A percentile compares a stretch with the other conserved stretches of the same genome.
Conservation (phyloP, 2,329 filamentous ascomycete species). For the Coniella lustricola region DNA sequence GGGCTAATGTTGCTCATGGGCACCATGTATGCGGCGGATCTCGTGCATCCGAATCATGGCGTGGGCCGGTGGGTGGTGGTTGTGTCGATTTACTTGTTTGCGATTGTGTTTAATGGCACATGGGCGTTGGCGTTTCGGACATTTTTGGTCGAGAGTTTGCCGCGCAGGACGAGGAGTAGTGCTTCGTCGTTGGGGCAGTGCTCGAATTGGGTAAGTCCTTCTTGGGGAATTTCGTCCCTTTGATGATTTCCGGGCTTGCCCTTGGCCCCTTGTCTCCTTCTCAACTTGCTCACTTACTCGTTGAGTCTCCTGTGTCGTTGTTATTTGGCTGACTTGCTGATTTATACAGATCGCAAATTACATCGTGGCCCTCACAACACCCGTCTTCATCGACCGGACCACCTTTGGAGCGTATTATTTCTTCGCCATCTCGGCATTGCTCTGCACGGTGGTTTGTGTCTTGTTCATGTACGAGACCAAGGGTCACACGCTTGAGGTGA, state of each 20-base stretch:
- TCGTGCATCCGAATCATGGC: slow-evolving; percentile 29
- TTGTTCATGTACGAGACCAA: slow-evolving; percentile 37
- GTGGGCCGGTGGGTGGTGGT: slow-evolving; percentile 44
- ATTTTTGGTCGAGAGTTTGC: slow-evolving; percentile 50
- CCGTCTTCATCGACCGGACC: slow-evolving; percentile 31
- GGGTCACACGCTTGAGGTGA: slow-evolving; percentile 34
- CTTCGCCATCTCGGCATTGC: slow-evolving; percentile 33
- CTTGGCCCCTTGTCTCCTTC: not conserved
- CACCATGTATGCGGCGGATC: slow-evolving; percentile 38
- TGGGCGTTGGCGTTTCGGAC: slow-evolving; percentile 50
- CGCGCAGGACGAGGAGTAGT: slow-evolving; percentile 44
- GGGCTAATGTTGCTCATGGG: slow-evolving; percentile 47
- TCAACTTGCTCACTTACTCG: too few relatives aligned
- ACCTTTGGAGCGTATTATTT: slow-evolving; percentile 39
- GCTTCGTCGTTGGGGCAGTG: slow-evolving; percentile 48
- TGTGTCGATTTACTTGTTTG: slow-evolving; percentile 42
- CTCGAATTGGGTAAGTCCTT: slow-evolving; percentile 38
- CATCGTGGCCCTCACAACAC: slow-evolving; percentile 38
- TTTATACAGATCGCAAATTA: slow-evolving; percentile 34
- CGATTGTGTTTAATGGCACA: slow-evolving; percentile 35
- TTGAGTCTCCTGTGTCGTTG: too few relatives aligned
- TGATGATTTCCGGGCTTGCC: too few relatives aligned
- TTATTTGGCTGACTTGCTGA: not conserved
- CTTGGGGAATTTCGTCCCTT: too few relatives aligned
- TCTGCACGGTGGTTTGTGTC: slow-evolving; percentile 29